Evolutionary conservation across 306 rosid genomes (phyloP).

Genomic region (Ochetophila trinervis): DNA sequence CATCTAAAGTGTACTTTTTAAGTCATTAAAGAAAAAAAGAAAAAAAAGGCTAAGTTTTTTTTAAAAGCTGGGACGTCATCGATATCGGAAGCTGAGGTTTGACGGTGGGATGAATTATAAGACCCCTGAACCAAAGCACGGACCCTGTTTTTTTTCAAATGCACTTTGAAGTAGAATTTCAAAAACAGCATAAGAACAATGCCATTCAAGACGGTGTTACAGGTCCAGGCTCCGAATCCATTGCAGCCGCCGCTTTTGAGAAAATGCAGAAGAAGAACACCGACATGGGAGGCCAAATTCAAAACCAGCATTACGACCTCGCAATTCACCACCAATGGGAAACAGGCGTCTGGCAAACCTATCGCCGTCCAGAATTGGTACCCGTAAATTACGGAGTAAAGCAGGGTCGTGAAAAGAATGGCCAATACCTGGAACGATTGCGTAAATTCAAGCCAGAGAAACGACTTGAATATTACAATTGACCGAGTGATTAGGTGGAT

Average conservation of each 20-base stretch:
- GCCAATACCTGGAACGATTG: constrained; percentile 70
- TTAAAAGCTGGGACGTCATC: background rate
- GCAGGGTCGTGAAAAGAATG: constrained; percentile 41
- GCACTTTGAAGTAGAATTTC: constrained; percentile 34
- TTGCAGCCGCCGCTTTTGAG: constrained; percentile 80
- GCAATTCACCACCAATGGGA: constrained; percentile 36
- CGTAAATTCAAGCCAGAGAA: constrained; percentile 74
- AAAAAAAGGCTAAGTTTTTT: constrained; percentile 1
- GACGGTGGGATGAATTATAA: background rate
- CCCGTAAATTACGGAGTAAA: constrained; percentile 47
- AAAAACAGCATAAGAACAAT: constrained; percentile 48
- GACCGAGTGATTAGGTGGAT: constrained; percentile 52
- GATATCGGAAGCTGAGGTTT: background rate
- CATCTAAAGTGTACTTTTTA: no score
- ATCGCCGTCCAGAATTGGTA: constrained; percentile 54
- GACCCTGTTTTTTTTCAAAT: constrained; percentile 16
- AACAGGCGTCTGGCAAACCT: constrained; percentile 41
- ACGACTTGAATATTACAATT: constrained; percentile 44
- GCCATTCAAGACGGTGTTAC: constrained; percentile 50
- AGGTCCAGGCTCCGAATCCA: constrained; percentile 76
- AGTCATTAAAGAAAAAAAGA: no score
- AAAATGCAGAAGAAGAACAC: constrained; percentile 54
- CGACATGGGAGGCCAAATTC: constrained; percentile 56
- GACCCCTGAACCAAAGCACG: background rate
- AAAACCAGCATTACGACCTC: constrained; percentile 38